A percentile compares a stretch with the other conserved stretches of the same genome.
Conservation (phyloP, 2,329 filamentous ascomycete species). For the Epichloe brachyelytri region DNA sequence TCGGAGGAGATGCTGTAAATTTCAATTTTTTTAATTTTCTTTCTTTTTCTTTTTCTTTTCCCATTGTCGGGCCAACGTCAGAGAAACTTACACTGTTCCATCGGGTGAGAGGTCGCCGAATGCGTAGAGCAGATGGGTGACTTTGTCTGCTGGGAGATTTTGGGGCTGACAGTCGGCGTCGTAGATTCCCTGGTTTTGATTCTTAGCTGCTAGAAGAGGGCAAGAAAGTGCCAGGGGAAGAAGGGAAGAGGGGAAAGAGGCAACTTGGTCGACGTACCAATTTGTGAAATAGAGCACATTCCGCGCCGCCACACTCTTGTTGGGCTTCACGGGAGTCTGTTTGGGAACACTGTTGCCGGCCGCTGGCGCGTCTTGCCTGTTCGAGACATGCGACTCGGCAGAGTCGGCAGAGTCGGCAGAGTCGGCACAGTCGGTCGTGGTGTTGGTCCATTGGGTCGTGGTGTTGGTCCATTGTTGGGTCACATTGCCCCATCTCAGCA, state of each 20-base stretch:
- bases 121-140: constrained; percentile 62
- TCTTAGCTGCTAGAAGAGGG: constrained; percentile 4
- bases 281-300: constrained; percentile 43
- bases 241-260: too few relatives aligned
- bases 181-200: constrained; percentile 49
- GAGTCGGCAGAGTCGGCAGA: not conserved
- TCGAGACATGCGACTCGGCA: not conserved
- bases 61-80: fast-evolving
- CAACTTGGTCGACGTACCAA: constrained; percentile 24
- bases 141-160: constrained; percentile 50
- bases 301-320: not conserved
- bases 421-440: not conserved
- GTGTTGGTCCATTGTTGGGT: not conserved
- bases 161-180: constrained; percentile 58
- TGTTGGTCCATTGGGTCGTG: not conserved
- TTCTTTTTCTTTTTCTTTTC: not conserved
- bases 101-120: constrained; percentile 34
- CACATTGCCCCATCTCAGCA: not conserved
- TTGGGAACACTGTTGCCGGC: not conserved
- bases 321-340: not conserved
- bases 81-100: constrained; percentile 30
- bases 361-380: not conserved
- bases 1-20: constrained; percentile 16
- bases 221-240: too few relatives aligned
- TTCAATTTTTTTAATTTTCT: not conserved